phyloP scores from a whole-genome alignment of 805 yeast species.

The Nematodospora valgi region DNA sequence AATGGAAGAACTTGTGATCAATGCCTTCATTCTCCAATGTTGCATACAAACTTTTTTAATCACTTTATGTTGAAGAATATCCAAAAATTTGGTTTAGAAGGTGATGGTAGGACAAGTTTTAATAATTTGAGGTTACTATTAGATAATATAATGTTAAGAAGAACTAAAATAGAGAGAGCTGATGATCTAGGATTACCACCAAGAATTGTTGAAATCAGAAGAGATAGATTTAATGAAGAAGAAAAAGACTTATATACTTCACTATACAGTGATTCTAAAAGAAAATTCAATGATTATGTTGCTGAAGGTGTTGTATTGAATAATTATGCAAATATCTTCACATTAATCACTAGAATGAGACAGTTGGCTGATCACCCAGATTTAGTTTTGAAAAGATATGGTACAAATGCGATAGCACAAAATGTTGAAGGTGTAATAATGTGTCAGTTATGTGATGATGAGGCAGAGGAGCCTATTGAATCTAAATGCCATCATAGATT shows the following conservation, averaged over 20 bases:
- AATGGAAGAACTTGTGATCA: conserved; percentile 79
- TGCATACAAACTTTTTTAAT: conserved; percentile 92
- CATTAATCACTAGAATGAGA: conserved; percentile 94
- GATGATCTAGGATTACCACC: conserved; percentile 98
- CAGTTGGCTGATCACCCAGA: conserved; percentile 99
- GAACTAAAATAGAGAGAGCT: conserved; percentile 95
- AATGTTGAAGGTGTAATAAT: conserved; percentile 58
- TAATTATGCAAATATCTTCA: conserved; percentile 95
- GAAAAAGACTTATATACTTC: conserved; percentile 91
- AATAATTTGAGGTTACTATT: conserved; percentile 69
- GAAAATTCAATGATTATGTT: conserved; percentile 88
- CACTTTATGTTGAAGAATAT: conserved; percentile 94
- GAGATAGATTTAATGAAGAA: conserved; percentile 87
- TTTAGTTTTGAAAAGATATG: conserved; percentile 73
- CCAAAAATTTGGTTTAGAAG: conserved; percentile 78
- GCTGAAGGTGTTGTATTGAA: conserved; percentile 95
- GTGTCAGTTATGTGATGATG: conserved; percentile 94
- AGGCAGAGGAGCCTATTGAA: conserved; percentile 96
- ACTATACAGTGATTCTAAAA: conserved; percentile 77
- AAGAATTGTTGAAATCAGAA: conserved; percentile 82
- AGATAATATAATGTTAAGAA: conserved; percentile 81
- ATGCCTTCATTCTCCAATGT: conserved; percentile 93
- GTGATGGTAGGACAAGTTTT: conserved; percentile 78
- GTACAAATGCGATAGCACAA: conserved; percentile 30
- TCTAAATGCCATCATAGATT: conserved; percentile 92